These are phyloP conservation scores for Phragmites australis DNA, from an alignment of 176 grass and related monocot genomes.

Conservation along the genomic window DNA sequence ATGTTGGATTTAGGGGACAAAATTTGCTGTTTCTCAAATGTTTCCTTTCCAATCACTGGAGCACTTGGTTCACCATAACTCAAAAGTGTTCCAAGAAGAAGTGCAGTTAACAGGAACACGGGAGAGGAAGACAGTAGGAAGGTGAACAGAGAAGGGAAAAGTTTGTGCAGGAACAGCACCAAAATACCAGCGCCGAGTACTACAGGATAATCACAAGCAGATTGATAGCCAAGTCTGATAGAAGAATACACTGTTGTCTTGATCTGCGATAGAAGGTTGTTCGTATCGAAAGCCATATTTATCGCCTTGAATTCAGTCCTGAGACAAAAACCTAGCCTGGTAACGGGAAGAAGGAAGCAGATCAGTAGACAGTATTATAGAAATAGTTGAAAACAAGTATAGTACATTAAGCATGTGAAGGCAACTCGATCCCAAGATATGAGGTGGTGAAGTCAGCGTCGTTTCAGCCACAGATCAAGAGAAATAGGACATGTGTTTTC, in stretches of 20 bases:
- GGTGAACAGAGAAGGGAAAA: conserved; percentile 32
- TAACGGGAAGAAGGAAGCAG: conserved; percentile 7
- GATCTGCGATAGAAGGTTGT: conserved; percentile 25
- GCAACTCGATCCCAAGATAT: not conserved
- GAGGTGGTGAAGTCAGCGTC: not conserved
- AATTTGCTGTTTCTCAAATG: not conserved
- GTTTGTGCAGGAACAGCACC: conserved; percentile 40
- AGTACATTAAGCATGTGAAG: not conserved
- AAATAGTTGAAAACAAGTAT: not conserved
- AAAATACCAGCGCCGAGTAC: conserved; percentile 23
- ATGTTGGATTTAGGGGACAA: not conserved
- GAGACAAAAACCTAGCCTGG: conserved; percentile 1
- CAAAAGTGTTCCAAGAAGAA: conserved; percentile 64
- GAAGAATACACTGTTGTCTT: conserved; percentile 35
- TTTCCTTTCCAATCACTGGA: conserved; percentile 25
- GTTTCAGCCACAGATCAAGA: not conserved
- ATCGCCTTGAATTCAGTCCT: conserved; percentile 1
- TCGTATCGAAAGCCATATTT: conserved; percentile 44
- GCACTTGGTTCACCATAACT: conserved; percentile 47
- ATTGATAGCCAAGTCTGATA: conserved; percentile 44
- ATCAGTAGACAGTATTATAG: not conserved
- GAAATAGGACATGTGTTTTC: not conserved
- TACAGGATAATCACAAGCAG: conserved; percentile 40
- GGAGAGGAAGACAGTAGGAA: conserved; percentile 44
- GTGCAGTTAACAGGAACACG: conserved; percentile 47